Evolutionary conservation across 2,329 filamentous ascomycete genomes (phyloP).

Genomic region (Penicillium decumbens): DNA sequence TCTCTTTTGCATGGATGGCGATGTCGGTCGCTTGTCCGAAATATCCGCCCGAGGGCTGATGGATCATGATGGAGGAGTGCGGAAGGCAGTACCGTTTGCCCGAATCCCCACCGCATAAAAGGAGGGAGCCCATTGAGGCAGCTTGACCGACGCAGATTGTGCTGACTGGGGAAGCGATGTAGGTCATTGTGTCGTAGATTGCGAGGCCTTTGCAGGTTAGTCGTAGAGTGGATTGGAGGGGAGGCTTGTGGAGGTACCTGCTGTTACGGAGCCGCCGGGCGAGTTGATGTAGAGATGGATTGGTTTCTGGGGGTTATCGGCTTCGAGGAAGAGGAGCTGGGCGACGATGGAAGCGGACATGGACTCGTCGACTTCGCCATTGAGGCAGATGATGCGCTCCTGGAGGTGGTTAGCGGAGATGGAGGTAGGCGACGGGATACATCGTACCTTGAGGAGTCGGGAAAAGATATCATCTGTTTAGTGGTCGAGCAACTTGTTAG

Average conservation of each 20-base stretch:
- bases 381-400: slow-evolving; percentile 92
- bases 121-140: slow-evolving; percentile 86
- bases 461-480: slow-evolving; percentile 73
- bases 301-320: slow-evolving; percentile 87
- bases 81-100: slow-evolving; percentile 85
- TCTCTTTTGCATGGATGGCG: slow-evolving; percentile 95
- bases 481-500: slow-evolving; percentile 9
- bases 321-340: slow-evolving; percentile 95
- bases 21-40: slow-evolving; percentile 71
- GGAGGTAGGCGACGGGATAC: slow-evolving; percentile 12
- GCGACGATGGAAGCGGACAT: slow-evolving; percentile 92
- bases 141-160: slow-evolving; percentile 95
- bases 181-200: slow-evolving; percentile 98
- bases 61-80: slow-evolving; percentile 95
- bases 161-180: slow-evolving; percentile 86
- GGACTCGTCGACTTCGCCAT: slow-evolving; percentile 83
- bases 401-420: slow-evolving; percentile 30
- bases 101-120: slow-evolving; percentile 78
- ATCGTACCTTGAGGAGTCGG: slow-evolving; percentile 64
- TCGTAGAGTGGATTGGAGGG: neutral
- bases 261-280: slow-evolving; percentile 86
- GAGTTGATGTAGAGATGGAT: slow-evolving; percentile 99
- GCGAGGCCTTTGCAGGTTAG: slow-evolving; percentile 49
- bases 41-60: slow-evolving; percentile 81
- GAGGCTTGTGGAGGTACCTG: slow-evolving; percentile 47